These are phyloP conservation scores for Suillus bovinus DNA, from an alignment of 768 basidiomycete genomes.

Conservation along the genomic window DNA sequence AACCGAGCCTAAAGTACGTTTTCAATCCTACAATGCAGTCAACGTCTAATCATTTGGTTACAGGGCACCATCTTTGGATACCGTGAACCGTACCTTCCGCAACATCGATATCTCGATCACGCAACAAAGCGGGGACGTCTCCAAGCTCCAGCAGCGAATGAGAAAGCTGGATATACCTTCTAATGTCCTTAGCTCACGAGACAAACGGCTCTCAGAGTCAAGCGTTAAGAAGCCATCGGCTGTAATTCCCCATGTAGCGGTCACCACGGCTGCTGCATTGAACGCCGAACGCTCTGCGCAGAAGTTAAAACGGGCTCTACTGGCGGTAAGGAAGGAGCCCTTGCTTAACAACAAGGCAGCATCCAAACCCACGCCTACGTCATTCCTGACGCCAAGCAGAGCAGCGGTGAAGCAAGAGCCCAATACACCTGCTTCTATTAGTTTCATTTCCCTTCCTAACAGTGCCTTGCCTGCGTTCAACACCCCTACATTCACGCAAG, in stretches of 20 bases:
- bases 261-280: constrained; percentile 77
- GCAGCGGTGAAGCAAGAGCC: constrained; percentile 13
- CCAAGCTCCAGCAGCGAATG: constrained; percentile 51
- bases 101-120: constrained; percentile 78
- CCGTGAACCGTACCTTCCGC: constrained; percentile 77
- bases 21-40: not conserved
- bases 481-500: constrained; percentile 18
- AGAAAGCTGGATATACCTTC: constrained; percentile 46
- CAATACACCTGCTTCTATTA: constrained; percentile 10
- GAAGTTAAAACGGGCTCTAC: constrained; percentile 66
- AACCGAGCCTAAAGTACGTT: constrained; percentile 60
- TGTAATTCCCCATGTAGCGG: constrained; percentile 66
- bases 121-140: constrained; percentile 58
- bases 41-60: constrained; percentile 8
- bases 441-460: constrained; percentile 14
- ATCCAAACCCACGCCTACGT: constrained; percentile 17
- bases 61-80: constrained; percentile 84
- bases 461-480: constrained; percentile 25
- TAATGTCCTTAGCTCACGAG: constrained; percentile 30
- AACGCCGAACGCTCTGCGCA: constrained; percentile 78
- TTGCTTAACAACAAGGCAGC: constrained; percentile 60
- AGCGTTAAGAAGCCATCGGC: constrained; percentile 41
- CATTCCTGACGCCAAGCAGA: constrained; percentile 33
- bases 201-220: constrained; percentile 43
- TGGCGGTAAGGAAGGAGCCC: constrained; percentile 61